These are phyloP conservation scores for Hypoxylon trugodes DNA, from an alignment of 495 filamentous ascomycete genomes.

Conservation along the genomic window DNA sequence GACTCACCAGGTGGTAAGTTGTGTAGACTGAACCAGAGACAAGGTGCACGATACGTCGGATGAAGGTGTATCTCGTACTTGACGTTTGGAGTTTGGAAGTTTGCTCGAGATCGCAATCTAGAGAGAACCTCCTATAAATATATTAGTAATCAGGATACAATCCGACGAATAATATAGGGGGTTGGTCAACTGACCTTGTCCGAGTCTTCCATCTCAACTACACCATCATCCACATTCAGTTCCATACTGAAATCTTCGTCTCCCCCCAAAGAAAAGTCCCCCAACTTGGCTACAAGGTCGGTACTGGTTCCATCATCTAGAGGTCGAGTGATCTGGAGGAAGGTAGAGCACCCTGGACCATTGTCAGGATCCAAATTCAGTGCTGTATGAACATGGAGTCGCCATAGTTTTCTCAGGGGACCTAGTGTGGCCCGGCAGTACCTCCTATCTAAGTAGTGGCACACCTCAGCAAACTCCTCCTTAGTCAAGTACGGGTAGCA, in stretches of 20 bases:
- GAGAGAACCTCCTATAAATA: slow-evolving; percentile 41
- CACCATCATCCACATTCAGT: slow-evolving; percentile 41
- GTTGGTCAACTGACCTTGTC: slow-evolving; percentile 50
- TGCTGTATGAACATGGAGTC: slow-evolving; percentile 47
- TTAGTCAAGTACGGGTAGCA: slow-evolving; percentile 65
- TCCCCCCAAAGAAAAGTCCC: slow-evolving; percentile 45
- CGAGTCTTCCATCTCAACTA: slow-evolving; percentile 56
- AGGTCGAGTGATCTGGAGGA: slow-evolving; percentile 57
- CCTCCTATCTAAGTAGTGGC: slow-evolving; percentile 64
- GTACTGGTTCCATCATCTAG: slow-evolving; percentile 50
- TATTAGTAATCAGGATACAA: slow-evolving; percentile 48
- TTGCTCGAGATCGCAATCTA: slow-evolving; percentile 39
- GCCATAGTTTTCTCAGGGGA: slow-evolving; percentile 53
- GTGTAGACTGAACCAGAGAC: slow-evolving; percentile 65
- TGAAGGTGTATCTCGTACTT: slow-evolving; percentile 68
- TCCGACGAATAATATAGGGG: slow-evolving; percentile 32
- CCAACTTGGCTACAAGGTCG: slow-evolving; percentile 52
- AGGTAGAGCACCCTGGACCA: slow-evolving; percentile 50
- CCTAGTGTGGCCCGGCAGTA: slow-evolving; percentile 62
- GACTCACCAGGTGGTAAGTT: slow-evolving; percentile 53
- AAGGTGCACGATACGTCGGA: slow-evolving; percentile 65
- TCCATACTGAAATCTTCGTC: slow-evolving; percentile 1
- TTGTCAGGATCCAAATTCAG: slow-evolving; percentile 44
- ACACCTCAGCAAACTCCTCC: slow-evolving; percentile 68
- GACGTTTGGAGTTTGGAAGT: slow-evolving; percentile 63